Evolutionary conservation across 176 grass and related monocot species (phyloP).

Genomic region (Paspalum notatum): DNA sequence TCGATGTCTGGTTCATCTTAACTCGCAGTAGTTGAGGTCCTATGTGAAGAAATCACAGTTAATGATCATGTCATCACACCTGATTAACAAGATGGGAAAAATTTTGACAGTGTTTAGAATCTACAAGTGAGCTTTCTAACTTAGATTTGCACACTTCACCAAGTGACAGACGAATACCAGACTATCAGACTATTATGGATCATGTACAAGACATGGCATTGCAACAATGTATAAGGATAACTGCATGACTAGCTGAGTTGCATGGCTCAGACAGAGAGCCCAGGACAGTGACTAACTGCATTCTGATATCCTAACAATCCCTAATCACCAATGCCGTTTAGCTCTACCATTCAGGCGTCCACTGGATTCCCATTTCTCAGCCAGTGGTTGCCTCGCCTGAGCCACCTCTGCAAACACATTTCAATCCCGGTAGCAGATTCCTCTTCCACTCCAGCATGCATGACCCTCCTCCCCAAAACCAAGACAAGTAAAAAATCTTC

Average conservation of each 20-base stretch:
- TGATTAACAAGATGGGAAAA: neutral
- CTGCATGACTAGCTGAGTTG: neutral
- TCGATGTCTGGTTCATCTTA: constrained; percentile 39
- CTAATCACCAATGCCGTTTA: neutral
- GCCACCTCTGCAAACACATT: neutral
- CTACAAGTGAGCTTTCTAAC: neutral
- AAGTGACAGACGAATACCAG: neutral
- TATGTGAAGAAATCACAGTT: constrained; percentile 41
- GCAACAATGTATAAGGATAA: neutral
- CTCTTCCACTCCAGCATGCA: neutral
- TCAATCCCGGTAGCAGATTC: neutral
- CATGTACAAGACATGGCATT: neutral
- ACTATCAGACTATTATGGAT: neutral
- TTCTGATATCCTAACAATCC: neutral
- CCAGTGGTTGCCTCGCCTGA: neutral
- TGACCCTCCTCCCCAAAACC: neutral
- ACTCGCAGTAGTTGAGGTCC: constrained; percentile 12
- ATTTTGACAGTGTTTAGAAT: neutral
- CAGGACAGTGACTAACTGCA: constrained; percentile 6
- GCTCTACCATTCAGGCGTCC: neutral
- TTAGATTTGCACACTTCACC: neutral
- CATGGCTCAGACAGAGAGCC: neutral
- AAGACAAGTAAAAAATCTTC: neutral
- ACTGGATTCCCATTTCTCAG: neutral
- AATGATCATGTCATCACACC: neutral